Evolutionary conservation across 1,284 basidiomycete species (phyloP), one percentile per base, ranked within the genome.

Genomic region (Cryptococcus deneoformans): DNA sequence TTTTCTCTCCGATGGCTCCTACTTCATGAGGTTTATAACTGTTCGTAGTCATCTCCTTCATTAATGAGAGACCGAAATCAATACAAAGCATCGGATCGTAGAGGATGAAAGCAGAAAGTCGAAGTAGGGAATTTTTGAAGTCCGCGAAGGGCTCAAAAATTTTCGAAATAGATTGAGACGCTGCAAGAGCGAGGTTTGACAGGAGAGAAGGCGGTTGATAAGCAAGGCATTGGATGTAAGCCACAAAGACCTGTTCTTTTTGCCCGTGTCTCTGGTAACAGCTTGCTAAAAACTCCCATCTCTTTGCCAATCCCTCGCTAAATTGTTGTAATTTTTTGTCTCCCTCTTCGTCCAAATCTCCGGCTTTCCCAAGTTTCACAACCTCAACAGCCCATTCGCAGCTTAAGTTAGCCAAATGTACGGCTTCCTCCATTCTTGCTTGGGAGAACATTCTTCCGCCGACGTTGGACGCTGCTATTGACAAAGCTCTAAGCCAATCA

Each of bases 231-330:
- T 60, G 42, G 47, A 53, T 50, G 46, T 60, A 67, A 11, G 68
- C 64, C 2, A 60, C 43, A 24, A 62, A 56, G 16, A 65, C 60
- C 50, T 70, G 67, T 45, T 54, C 53, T 45, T 57, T 68, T 66
- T 92, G 86, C 0, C 85, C 85, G 45, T 84, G 85, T 72, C 88
- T 90, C 43, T 82, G 80, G 68, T 84, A 85, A 69, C 88, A 90
- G 2, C 86, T 84, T 0, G 84, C 89, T 24, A 92, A 78, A n/a
- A 92, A 76, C 73, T 92, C 89, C 81, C 85, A 90, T 43, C 90
- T 79, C 43, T 85, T 81, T 62, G 57, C 20, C 29, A 73, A 34
- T 2, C 44, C 53, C 7, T 61, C 63, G 39, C 35, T 43, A 14
- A 63, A 10, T 44, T 20, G 52, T 42, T 11, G 35, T 24, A 38